These are phyloP conservation scores for Neopestalotiopsis clavispora DNA, from an alignment of 2,329 filamentous ascomycete genomes.

Conservation along the genomic window DNA sequence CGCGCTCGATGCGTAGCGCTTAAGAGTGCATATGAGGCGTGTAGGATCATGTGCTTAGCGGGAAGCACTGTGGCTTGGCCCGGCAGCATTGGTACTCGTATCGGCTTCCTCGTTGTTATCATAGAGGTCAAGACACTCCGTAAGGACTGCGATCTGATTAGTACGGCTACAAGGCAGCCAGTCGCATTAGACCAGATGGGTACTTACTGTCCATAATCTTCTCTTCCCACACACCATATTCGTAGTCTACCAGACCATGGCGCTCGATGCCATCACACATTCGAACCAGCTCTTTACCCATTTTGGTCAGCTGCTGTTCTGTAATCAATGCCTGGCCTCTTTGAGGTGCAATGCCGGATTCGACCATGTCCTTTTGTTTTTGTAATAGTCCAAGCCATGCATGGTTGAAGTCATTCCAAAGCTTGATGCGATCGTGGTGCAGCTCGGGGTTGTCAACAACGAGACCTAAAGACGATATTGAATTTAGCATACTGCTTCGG, in stretches of 20 bases:
- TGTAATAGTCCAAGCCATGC: constrained; percentile 87
- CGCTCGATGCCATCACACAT: constrained; percentile 87
- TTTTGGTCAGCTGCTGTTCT: constrained; percentile 71
- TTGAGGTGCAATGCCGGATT: constrained; percentile 60
- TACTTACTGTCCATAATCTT: constrained; percentile 81
- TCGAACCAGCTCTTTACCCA: constrained; percentile 81
- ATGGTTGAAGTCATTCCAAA: constrained; percentile 95
- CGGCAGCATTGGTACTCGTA: constrained; percentile 31
- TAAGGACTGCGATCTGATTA: constrained; percentile 31
- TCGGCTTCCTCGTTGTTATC: constrained; percentile 43
- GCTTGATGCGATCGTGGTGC: constrained; percentile 75
- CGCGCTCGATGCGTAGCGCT: background rate
- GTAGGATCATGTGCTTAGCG: constrained; percentile 19
- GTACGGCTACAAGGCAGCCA: background rate
- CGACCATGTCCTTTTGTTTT: constrained; percentile 79
- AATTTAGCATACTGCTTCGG: constrained; percentile 21
- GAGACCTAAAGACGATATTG: constrained; percentile 64
- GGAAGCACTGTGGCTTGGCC: constrained; percentile 24
- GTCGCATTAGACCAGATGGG: background rate
- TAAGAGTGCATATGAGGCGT: background rate
- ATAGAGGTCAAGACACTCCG: constrained; percentile 50
- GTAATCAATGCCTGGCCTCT: constrained; percentile 69
- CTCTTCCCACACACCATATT: constrained; percentile 96
- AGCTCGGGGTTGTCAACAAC: constrained; percentile 80
- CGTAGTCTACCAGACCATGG: constrained; percentile 94